Evolutionary conservation across 192 early-diverging fungal species (phyloP), one percentile per base, ranked within the genome.

Genomic region (Dispira simplex): DNA sequence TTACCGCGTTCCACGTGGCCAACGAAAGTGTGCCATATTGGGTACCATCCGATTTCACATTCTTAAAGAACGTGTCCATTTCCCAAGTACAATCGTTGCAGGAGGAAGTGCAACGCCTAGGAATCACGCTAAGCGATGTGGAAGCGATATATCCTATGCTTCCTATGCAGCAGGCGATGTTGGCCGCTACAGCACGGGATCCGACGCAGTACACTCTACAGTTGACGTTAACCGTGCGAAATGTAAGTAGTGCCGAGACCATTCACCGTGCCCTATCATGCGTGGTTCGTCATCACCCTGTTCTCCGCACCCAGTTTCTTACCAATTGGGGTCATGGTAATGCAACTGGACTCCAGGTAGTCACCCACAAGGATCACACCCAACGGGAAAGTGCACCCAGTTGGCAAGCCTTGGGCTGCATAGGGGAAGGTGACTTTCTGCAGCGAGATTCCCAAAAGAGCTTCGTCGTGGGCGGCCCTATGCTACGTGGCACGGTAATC

Each of bases 291-390:
- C 51, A 53, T 9, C 10, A 53, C 26, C 11, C 51, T 26, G 26
- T 53, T 18, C 51, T 53, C 1, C 51, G 51, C 51, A 53, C 51
- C 51, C 51, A 18, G 51, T 53, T 53, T 3, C 51, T 53, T 53
- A n/a, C 26, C 13, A 20, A 20, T 18, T 25, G 51, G 51, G 18
- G 21, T 11, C 51, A 11, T 11, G 10, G 21, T 25, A 53, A n/a
- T 0, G 2, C 26, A 0, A 20, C 51, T 2, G 51, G 21, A 26
- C 0, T 53, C 21, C 51, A 53, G n/a, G 51, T 53, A 18, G 51
- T 53, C 51, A 20, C 26, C 12, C 51, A 53, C 21, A 11, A 20
- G 9, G 26, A n/a, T n/a, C 11, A n/a, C 18, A 53, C 26, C n/a
- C 21, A 10, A 53, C n/a, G 51, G 51, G 13, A n/a, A n/a, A 26